A percentile compares a stretch with the other conserved stretches of the same genome.
These are phyloP conservation scores for Amoebophrya sp. DNA, from an alignment of 169 alveolate genomes.

Conservation along the genomic window DNA sequence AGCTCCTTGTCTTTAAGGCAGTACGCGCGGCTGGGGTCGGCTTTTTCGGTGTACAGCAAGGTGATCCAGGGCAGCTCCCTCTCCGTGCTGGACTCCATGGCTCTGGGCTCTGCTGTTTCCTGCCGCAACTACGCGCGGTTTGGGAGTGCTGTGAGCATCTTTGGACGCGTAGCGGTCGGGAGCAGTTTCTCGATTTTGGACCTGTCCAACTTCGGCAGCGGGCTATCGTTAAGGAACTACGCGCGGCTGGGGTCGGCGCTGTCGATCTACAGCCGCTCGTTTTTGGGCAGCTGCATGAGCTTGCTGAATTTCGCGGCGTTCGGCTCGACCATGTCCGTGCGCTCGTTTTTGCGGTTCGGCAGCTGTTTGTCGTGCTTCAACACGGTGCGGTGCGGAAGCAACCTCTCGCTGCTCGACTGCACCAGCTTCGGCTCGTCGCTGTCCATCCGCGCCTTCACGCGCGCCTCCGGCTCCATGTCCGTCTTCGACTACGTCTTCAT, in stretches of 20 bases:
- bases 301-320: background rate
- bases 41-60: background rate
- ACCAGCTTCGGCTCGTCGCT: background rate
- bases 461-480: background rate
- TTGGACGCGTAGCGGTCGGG: background rate
- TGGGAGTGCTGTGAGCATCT: background rate
- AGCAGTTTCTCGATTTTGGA: background rate
- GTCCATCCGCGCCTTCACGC: constrained; percentile 11
- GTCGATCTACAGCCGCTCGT: background rate
- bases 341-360: background rate
- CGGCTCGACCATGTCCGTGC: background rate
- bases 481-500: constrained; percentile 1
- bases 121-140: background rate
- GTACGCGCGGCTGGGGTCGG: background rate
- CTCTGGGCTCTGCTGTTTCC: background rate
- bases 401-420: background rate
- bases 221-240: background rate
- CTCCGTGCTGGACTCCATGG: background rate
- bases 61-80: background rate
- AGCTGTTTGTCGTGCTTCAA: background rate
- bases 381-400: background rate
- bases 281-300: background rate
- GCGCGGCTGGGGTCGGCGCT: background rate
- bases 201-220: background rate
- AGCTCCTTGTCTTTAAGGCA: background rate